Conservation (phyloP, 1,284 basidiomycete species). For the Psilocybe mexicana region DNA sequence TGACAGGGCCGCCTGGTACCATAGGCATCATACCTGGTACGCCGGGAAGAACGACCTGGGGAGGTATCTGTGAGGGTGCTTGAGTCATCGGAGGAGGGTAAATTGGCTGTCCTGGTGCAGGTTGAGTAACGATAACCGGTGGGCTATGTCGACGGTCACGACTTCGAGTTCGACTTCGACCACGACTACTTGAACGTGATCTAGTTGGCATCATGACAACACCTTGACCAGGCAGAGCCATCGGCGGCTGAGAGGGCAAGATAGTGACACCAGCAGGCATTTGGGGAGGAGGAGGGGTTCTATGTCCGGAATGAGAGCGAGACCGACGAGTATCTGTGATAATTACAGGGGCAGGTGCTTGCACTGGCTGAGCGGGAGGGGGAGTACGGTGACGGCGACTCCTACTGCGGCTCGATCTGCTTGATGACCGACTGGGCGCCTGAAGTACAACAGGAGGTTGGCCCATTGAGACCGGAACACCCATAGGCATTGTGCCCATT, state of each 20-base stretch:
- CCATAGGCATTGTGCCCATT: conserved; percentile 14
- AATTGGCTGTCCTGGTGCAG: conserved; percentile 9
- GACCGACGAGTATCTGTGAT: conserved; percentile 26
- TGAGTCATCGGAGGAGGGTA: conserved; percentile 9
- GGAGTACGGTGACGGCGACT: conserved; percentile 15
- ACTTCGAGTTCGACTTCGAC: conserved; percentile 17
- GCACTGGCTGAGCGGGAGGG: conserved; percentile 7
- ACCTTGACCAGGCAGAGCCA: conserved; percentile 6
- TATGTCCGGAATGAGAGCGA: conserved; percentile 30
- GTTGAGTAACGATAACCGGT: conserved; percentile 17
- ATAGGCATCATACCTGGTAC: conserved; percentile 6
- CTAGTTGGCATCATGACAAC: conserved; percentile 22
- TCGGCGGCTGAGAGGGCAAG: conserved; percentile 16
- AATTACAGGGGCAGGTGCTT: conserved; percentile 21
- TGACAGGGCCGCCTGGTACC: conserved; percentile 3
- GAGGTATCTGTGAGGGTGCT: conserved; percentile 6
- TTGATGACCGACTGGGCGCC: conserved; percentile 16
- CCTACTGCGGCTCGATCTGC: conserved; percentile 15
- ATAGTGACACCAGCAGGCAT: conserved; percentile 17
- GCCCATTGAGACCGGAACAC: conserved; percentile 12
- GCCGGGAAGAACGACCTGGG: conserved; percentile 9
- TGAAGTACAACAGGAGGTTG: conserved; percentile 19
- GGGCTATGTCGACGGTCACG: conserved; percentile 14
- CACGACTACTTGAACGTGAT: conserved; percentile 7
- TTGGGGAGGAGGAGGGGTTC: conserved; percentile 15